Percentiles rank a stretch among this genome's conserved stretches.
These are phyloP conservation scores for Agrocybe praecox DNA, from an alignment of 768 basidiomycete species.

Conservation along the genomic window DNA sequence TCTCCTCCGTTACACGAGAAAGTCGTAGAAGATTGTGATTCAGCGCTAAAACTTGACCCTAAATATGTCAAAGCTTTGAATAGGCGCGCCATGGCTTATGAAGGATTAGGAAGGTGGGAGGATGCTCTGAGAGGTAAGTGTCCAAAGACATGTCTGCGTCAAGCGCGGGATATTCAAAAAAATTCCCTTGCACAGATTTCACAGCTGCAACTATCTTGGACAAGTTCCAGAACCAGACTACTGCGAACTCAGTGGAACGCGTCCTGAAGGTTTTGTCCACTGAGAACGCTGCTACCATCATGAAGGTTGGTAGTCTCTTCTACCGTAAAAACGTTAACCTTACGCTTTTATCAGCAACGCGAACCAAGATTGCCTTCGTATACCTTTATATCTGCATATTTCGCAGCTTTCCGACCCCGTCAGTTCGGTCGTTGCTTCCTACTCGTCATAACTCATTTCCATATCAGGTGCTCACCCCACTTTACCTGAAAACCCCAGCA, in stretches of 20 bases:
- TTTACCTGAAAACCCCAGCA: conserved; percentile 73
- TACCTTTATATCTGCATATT: conserved; percentile 94
- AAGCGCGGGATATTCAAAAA: background rate
- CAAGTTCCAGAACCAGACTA: conserved; percentile 82
- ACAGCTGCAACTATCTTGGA: conserved; percentile 96
- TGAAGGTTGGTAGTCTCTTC: conserved; percentile 43
- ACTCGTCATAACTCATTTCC: background rate
- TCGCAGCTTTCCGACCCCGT: conserved; percentile 95
- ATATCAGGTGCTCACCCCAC: conserved; percentile 61
- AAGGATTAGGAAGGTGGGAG: conserved; percentile 71
- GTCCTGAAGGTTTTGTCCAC: conserved; percentile 83
- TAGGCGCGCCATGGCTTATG: conserved; percentile 84
- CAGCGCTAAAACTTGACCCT: conserved; percentile 80
- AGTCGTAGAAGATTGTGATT: conserved; percentile 88
- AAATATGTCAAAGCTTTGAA: conserved; percentile 91
- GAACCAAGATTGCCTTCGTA: conserved; percentile 85
- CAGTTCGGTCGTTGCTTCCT: conserved; percentile 28
- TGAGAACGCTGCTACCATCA: conserved; percentile 71
- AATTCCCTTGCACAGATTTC: conserved; percentile 60
- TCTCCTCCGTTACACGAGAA: conserved; percentile 79
- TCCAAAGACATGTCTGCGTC: background rate
- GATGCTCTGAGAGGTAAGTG: conserved; percentile 78
- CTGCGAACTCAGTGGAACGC: conserved; percentile 86
- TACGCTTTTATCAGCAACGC: conserved; percentile 47
- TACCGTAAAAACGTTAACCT: too few species aligned